Evolutionary conservation across 192 early-diverging fungal species (phyloP), one percentile per base, ranked within the genome.

Genomic region (Borealophlyctis nickersoniae): DNA sequence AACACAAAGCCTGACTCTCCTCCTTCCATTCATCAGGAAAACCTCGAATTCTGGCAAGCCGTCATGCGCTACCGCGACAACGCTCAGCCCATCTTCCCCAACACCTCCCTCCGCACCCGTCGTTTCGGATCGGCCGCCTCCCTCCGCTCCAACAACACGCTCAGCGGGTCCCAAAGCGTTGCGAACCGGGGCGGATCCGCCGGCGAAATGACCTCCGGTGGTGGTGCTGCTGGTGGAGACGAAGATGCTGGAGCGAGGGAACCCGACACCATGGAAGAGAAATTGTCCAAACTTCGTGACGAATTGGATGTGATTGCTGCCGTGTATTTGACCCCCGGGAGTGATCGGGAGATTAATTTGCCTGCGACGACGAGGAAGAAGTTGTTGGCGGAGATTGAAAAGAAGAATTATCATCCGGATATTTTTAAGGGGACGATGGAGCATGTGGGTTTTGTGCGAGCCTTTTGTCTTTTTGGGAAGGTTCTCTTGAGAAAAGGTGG

Each of bases 361-460:
- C 71, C 71, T 16, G 60, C 65, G 28, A 22, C 52, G 1, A 53
- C 67, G 53, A 58, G 65, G 35, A 73, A 66, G 55, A 73, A 73
- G 56, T 31, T 65, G 4, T 16, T 66, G 53, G 5, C 22, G 14
- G 71, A 73, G 48, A 34, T 73, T 13, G 71, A 73, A 22, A 63
- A 62, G 34, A 63, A 63, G 58, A 73, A 73, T 36, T 73, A 57
- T 49, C 71, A 73, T 54, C 71, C 71, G 19, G 71, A 73, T 58
- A 45, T 73, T 32, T 73, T 73, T 27, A 60, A 53, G 16, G 24
- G 48, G 24, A 57, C 59, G 13, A 13, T 70, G 60, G 66, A 73
- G 52, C 60, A 73, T n/a, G 54, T 58, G 23, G 68, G 67, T 52
- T 13, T 53, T 24, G 62, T 73, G 60, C 65, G 68, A 58, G 34